A percentile compares a stretch with the other conserved stretches of the same genome.
Evolutionary conservation across 148 eudicot species (phyloP).

Genomic region (Polygonum maritimum): DNA sequence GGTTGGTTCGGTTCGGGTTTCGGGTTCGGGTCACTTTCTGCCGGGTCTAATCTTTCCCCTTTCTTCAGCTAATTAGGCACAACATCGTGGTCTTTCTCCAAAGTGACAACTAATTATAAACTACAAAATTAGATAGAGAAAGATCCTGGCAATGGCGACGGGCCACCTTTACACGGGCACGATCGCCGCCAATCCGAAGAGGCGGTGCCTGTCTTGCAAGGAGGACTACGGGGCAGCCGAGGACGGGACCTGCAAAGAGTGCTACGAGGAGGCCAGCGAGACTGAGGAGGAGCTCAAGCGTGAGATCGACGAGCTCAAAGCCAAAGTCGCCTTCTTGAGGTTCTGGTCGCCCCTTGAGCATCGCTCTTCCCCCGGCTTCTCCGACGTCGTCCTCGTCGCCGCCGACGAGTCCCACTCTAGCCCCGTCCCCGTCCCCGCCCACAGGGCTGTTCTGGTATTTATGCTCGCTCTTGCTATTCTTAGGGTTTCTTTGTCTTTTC

Average conservation of each 20-base stretch:
- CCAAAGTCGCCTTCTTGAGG: conserved; percentile 53
- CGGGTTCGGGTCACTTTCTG: no score
- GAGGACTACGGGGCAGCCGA: conserved; percentile 39
- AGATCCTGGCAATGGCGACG: no score
- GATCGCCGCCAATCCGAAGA: not conserved
- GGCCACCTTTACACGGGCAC: no score
- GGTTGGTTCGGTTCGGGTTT: no score
- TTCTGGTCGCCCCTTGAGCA: conserved; percentile 23
- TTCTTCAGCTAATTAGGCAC: no score
- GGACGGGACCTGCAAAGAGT: conserved; percentile 84
- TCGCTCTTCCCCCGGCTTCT: conserved; percentile 22
- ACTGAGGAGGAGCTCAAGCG: conserved; percentile 72
- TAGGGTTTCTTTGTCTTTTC: not conserved
- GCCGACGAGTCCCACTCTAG: conserved; percentile 23
- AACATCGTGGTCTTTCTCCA: no score
- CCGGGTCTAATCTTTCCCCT: no score
- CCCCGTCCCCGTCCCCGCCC: conserved; percentile 53
- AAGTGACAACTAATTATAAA: no score
- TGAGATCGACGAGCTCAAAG: conserved; percentile 67
- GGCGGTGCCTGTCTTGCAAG: conserved; percentile 61
- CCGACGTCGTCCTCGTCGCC: conserved; percentile 70
- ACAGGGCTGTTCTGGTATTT: conserved; percentile 58
- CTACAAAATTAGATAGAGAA: no score
- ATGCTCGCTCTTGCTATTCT: not conserved
- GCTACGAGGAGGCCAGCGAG: conserved; percentile 87